A percentile compares a stretch with the other conserved stretches of the same genome.
These are phyloP conservation scores for Trichosporon sp. DNA, from an alignment of 1,284 basidiomycete species.

Conservation along the genomic window DNA sequence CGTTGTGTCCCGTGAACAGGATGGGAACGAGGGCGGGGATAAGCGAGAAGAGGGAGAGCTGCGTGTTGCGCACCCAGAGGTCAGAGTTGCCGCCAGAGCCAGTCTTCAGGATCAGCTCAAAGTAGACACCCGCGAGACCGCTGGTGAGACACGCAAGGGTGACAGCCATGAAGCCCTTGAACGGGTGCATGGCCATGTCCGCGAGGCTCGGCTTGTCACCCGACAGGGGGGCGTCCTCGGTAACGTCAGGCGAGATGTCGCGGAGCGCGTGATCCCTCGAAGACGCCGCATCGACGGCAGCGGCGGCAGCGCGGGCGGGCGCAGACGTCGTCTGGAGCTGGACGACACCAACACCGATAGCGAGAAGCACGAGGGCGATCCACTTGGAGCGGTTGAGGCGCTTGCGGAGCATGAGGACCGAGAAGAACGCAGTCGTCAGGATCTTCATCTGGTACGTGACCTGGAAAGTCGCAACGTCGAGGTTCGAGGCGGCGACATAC, in stretches of 20 bases:
- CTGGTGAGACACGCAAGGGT: constrained; percentile 89
- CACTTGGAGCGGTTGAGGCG: constrained; percentile 71
- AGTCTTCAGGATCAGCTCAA: constrained; percentile 92
- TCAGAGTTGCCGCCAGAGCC: constrained; percentile 54
- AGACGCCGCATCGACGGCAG: constrained; percentile 3
- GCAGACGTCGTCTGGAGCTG: constrained; percentile 63
- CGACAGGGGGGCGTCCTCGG: background rate
- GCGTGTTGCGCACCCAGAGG: constrained; percentile 94
- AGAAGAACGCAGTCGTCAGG: constrained; percentile 91
- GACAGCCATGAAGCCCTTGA: constrained; percentile 78
- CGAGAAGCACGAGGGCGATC: constrained; percentile 75
- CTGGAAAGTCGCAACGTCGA: constrained; percentile 84
- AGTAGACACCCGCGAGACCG: constrained; percentile 96
- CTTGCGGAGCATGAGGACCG: constrained; percentile 79
- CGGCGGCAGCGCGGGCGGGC: constrained; percentile 6
- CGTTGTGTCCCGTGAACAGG: constrained; percentile 53
- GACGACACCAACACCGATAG: constrained; percentile 85
- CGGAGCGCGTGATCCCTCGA: background rate
- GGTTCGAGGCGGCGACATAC: constrained; percentile 86
- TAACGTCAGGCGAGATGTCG: background rate
- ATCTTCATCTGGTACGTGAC: constrained; percentile 97
- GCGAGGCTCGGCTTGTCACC: background rate
- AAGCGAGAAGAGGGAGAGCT: constrained; percentile 88
- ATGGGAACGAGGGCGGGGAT: constrained; percentile 83
- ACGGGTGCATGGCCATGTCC: constrained; percentile 58